A percentile compares a stretch with the other conserved stretches of the same genome.
Evolutionary conservation across 1,284 basidiomycete genomes (phyloP).

Genomic region (Tausonia pullulans): DNA sequence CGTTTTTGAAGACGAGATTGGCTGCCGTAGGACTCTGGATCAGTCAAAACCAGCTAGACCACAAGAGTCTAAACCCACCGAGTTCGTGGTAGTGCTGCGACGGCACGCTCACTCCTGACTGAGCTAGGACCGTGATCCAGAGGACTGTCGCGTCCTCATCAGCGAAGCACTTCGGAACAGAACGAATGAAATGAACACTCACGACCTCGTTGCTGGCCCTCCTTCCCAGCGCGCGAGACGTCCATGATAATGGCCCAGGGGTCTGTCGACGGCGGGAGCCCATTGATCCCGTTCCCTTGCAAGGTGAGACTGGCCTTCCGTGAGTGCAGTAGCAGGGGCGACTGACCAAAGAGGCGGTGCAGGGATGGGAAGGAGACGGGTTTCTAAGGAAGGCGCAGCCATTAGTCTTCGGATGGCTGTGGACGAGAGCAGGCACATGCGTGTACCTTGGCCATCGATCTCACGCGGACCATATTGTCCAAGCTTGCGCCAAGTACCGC

Average conservation of each 20-base stretch:
- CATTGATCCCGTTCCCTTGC: too few relatives aligned
- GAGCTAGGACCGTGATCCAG: not conserved
- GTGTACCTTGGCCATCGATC: too few relatives aligned
- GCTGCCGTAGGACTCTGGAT: not conserved
- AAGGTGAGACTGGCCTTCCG: too few relatives aligned
- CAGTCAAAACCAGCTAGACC: too few relatives aligned
- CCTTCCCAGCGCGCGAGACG: not conserved
- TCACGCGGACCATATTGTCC: conserved; percentile 29
- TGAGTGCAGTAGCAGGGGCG: too few relatives aligned
- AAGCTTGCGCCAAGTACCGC: conserved; percentile 56
- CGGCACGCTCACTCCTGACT: not conserved
- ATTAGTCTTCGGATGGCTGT: too few relatives aligned
- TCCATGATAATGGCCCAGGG: not conserved
- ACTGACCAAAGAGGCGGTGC: conserved; percentile 36
- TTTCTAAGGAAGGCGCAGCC: conserved; percentile 11
- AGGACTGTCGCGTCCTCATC: not conserved
- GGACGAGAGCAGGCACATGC: too few relatives aligned
- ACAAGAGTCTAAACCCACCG: not conserved
- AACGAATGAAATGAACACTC: not conserved
- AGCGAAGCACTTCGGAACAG: too few relatives aligned
- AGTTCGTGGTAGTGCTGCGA: not conserved
- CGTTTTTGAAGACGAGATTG: not conserved
- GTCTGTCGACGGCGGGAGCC: too few relatives aligned
- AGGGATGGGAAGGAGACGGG: conserved; percentile 38
- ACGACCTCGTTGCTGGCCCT: not conserved